These are phyloP conservation scores for Mallotus nudiflorus DNA, from an alignment of 345 rosid genomes.

Conservation along the genomic window DNA sequence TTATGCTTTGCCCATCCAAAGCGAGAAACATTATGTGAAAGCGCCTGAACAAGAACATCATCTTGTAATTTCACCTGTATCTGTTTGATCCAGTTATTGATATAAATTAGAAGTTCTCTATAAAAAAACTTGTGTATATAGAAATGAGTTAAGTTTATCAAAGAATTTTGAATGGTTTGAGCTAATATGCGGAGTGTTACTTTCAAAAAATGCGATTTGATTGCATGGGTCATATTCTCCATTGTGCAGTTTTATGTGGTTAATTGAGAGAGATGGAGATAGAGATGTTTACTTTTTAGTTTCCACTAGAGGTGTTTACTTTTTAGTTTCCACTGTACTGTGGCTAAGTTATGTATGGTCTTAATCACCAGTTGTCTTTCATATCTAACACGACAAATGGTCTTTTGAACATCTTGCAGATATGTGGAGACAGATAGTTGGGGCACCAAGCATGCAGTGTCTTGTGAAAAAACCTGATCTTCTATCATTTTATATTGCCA, in stretches of 20 bases:
- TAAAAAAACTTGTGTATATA: background rate
- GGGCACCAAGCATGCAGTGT: conserved; percentile 68
- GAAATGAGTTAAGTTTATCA: background rate
- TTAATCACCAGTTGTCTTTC: background rate
- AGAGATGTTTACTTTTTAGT: background rate
- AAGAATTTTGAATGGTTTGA: background rate
- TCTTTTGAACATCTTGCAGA: conserved; percentile 46
- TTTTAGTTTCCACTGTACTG: no score
- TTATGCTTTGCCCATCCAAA: background rate
- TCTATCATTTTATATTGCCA: conserved; percentile 80
- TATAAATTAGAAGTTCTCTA: background rate
- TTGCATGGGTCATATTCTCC: no score
- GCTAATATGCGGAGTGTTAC: background rate
- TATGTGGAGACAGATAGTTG: conserved; percentile 88
- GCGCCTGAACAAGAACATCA: background rate
- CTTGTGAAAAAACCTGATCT: conserved; percentile 76
- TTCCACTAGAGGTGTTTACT: no score
- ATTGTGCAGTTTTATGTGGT: conserved; percentile 2
- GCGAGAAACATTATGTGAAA: background rate
- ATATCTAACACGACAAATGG: background rate
- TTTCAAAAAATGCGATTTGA: background rate
- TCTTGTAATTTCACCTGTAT: background rate
- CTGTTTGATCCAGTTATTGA: background rate
- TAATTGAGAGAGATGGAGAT: background rate
- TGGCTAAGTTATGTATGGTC: background rate